A percentile compares a stretch with the other conserved stretches of the same genome.
Evolutionary conservation across 495 filamentous ascomycete species (phyloP).

Genomic region (Aspergillus indologenus): DNA sequence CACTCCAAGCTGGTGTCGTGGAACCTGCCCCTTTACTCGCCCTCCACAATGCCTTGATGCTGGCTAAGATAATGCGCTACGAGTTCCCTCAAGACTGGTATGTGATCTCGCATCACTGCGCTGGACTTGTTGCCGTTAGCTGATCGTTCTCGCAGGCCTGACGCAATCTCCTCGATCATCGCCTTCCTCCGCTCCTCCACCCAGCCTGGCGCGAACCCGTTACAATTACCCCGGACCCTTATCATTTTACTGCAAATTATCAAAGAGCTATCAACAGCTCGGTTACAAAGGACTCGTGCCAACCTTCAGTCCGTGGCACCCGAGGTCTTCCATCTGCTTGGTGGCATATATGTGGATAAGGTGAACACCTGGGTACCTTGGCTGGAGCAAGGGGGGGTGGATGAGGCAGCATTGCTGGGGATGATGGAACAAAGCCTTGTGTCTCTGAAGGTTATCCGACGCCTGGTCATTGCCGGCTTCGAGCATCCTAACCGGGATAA

Average conservation of each 20-base stretch:
- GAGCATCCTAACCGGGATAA: conserved; percentile 75
- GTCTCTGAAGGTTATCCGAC: conserved; percentile 73
- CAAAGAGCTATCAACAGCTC: conserved; percentile 82
- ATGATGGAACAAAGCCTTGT: conserved; percentile 71
- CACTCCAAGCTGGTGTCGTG: conserved; percentile 66
- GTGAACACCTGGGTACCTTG: conserved; percentile 66
- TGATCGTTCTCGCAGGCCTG: conserved; percentile 34
- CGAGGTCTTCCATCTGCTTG: conserved; percentile 74
- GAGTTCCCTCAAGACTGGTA: conserved; percentile 87
- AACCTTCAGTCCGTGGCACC: conserved; percentile 73
- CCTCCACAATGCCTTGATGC: conserved; percentile 79
- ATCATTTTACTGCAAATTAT: conserved; percentile 77
- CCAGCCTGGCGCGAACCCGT: conserved; percentile 40
- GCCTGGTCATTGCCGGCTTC: conserved; percentile 78
- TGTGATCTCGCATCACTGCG: conserved; percentile 13
- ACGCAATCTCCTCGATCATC: conserved; percentile 54
- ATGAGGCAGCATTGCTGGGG: conserved; percentile 56
- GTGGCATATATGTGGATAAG: conserved; percentile 71
- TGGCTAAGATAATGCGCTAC: conserved; percentile 81
- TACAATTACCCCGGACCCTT: conserved; percentile 67
- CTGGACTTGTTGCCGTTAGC: not conserved
- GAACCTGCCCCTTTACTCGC: conserved; percentile 73
- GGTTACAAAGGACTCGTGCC: conserved; percentile 64
- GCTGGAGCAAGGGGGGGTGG: conserved; percentile 51
- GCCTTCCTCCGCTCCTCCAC: conserved; percentile 54